phyloP scores from a whole-genome alignment of 2,329 filamentous ascomycete genomes.

The Nigrospora sphaerica region DNA sequence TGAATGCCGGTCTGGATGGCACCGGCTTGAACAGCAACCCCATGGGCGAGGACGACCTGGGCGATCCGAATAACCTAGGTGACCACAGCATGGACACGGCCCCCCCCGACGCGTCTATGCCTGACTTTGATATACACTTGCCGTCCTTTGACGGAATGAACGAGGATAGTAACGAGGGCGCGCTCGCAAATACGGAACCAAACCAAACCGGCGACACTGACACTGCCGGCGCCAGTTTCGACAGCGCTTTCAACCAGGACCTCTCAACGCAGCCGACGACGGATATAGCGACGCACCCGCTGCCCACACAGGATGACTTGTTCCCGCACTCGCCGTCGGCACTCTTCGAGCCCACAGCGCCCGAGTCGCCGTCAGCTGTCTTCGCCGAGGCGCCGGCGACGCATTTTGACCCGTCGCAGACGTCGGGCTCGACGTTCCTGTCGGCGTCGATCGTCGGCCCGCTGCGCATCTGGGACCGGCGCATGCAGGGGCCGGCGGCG shows the following conservation, averaged over 20 bases:
- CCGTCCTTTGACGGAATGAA: slow-evolving; percentile 3
- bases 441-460: slow-evolving; percentile 83
- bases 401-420: slow-evolving; percentile 47
- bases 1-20: background rate
- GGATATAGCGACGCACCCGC: slow-evolving; percentile 10
- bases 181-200: background rate
- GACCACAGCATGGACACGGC: background rate
- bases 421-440: slow-evolving; percentile 75
- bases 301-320: slow-evolving; percentile 3
- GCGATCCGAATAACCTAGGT: background rate
- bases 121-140: slow-evolving; percentile 5
- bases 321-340: slow-evolving; percentile 6
- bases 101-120: slow-evolving; percentile 28
- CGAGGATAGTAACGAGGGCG: background rate
- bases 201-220: slow-evolving; percentile 6
- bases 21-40: background rate
- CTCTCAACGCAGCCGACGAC: slow-evolving; percentile 2
- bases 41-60: background rate
- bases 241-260: slow-evolving; percentile 1
- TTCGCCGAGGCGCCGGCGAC: slow-evolving; percentile 30
- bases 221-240: slow-evolving; percentile 1
- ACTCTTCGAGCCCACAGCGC: slow-evolving; percentile 8
- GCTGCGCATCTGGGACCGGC: slow-evolving; percentile 87
- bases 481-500: slow-evolving; percentile 69
- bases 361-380: slow-evolving; percentile 26